A percentile compares a stretch with the other conserved stretches of the same genome.
Conservation (phyloP, 345 rosid species). For the Linum trigynum region DNA sequence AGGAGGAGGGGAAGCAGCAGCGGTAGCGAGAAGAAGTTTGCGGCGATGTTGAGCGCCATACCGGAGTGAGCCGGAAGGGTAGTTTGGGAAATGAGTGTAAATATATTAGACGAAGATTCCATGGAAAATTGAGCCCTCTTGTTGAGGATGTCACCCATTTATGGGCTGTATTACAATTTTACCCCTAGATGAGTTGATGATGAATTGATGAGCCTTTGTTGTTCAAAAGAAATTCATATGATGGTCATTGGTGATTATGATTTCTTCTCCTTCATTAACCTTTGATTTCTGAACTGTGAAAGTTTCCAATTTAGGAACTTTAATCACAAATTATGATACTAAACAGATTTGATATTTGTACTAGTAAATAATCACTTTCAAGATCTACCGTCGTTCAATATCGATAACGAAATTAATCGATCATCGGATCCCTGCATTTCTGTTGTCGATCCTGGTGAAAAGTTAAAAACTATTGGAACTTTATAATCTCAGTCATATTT, state of each 20-base stretch:
- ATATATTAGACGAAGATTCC: constrained; percentile 1
- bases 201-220: neutral
- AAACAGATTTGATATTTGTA: no score
- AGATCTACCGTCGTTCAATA: neutral
- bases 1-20: constrained; percentile 25
- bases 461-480: no score
- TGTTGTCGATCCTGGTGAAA: no score
- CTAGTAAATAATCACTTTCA: no score
- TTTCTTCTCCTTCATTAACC: no score
- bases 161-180: constrained; percentile 38
- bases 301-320: neutral
- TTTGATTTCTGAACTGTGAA: no score
- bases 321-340: no score
- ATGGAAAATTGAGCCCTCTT: neutral
- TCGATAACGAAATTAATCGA: no score
- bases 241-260: neutral
- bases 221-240: neutral
- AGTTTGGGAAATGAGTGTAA: constrained; percentile 20
- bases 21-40: constrained; percentile 30
- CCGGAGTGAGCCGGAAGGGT: constrained; percentile 40
- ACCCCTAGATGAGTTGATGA: constrained; percentile 30
- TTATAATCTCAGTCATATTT: no score
- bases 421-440: no score
- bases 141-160: constrained; percentile 10
- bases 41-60: constrained; percentile 57